Percentiles rank a stretch among this genome's conserved stretches.
phyloP scores from a whole-genome alignment of 257 asterid genomes.

The Forsythia viridissima region DNA sequence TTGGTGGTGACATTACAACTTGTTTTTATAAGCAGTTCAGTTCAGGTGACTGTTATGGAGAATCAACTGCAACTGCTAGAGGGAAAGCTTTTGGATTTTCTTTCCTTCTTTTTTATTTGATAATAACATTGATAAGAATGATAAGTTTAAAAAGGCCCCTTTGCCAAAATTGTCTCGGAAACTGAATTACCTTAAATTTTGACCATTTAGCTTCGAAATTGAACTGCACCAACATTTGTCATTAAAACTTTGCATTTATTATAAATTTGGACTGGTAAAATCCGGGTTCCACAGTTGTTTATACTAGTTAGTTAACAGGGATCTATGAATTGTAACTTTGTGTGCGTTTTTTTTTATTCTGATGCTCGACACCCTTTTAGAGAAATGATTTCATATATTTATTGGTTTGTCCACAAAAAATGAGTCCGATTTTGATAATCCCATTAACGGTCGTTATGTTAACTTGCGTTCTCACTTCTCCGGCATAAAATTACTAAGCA shows the following conservation, averaged over 20 bases:
- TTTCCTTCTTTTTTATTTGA: not conserved
- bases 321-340: too few relatives aligned
- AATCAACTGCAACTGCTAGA: not conserved
- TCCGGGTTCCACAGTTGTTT: too few relatives aligned
- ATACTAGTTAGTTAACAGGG: too few relatives aligned
- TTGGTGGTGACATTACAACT: not conserved
- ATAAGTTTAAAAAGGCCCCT: not conserved
- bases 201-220: not conserved
- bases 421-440: too few relatives aligned
- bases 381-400: too few relatives aligned
- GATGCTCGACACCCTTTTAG: too few relatives aligned
- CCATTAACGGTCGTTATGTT: too few relatives aligned
- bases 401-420: too few relatives aligned
- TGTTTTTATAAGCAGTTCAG: not conserved
- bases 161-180: not conserved
- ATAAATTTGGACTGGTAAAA: not conserved
- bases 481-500: too few relatives aligned
- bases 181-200: not conserved
- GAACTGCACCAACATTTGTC: too few relatives aligned
- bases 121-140: not conserved
- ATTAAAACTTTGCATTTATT: not conserved
- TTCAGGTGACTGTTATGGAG: not conserved
- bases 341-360: too few relatives aligned
- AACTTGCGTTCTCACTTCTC: too few relatives aligned
- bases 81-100: conserved; percentile 2